These are phyloP conservation scores for Entomortierella chlamydospora DNA, from an alignment of 192 early-diverging fungal genomes.

Conservation along the genomic window DNA sequence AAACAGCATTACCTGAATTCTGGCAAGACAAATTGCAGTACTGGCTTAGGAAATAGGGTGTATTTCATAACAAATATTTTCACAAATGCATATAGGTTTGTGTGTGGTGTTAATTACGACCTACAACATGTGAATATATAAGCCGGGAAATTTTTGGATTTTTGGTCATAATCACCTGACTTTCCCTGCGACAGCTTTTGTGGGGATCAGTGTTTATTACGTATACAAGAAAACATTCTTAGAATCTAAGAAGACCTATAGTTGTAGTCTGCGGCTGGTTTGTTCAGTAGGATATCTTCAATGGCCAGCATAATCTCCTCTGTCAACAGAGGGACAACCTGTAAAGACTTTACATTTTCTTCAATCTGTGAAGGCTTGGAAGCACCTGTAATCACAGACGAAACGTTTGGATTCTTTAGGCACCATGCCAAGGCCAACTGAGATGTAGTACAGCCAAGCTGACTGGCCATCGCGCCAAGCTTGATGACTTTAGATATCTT, in stretches of 20 bases:
- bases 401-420: slow-evolving; percentile 71
- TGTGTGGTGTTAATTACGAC: no score
- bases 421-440: slow-evolving; percentile 56
- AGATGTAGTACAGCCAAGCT: slow-evolving; percentile 34
- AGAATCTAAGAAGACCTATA: slow-evolving; percentile 62
- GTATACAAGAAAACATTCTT: no score
- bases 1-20: no score
- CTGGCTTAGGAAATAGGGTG: no score
- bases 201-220: no score
- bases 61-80: no score
- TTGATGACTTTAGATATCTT: slow-evolving; percentile 74
- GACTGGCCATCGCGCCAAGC: slow-evolving; percentile 31
- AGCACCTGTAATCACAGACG: slow-evolving; percentile 76
- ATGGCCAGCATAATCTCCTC: slow-evolving; percentile 75
- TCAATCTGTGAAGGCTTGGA: slow-evolving; percentile 73
- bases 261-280: slow-evolving; percentile 67
- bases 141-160: no score
- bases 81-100: no score
- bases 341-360: slow-evolving; percentile 78
- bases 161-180: no score
- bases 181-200: no score
- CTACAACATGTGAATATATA: no score
- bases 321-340: slow-evolving; percentile 69
- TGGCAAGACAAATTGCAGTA: no score
- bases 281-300: slow-evolving; percentile 77